Percentiles rank a stretch among this genome's conserved stretches.
These are phyloP conservation scores for Phaeosphaeria sp. DNA, from an alignment of 2,329 filamentous ascomycete species.

Conservation along the genomic window DNA sequence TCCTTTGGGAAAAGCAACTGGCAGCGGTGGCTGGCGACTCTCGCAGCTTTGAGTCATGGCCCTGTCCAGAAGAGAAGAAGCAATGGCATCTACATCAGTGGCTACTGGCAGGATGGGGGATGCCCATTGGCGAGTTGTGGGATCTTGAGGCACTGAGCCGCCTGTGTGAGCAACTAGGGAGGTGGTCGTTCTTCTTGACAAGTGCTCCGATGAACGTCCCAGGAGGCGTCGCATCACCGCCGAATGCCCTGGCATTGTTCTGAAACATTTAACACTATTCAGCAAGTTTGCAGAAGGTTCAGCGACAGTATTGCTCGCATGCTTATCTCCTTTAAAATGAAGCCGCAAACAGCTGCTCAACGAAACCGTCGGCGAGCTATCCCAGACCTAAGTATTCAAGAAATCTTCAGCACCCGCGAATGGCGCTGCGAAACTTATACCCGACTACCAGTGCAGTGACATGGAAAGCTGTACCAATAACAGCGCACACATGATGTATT, in stretches of 20 bases:
- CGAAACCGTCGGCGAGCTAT: too few species aligned
- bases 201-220: slow-evolving; percentile 62
- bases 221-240: slow-evolving; percentile 31
- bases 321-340: too few species aligned
- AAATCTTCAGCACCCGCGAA: too few species aligned
- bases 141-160: slow-evolving; percentile 55
- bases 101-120: slow-evolving; percentile 13
- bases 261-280: too few species aligned
- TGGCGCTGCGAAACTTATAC: too few species aligned
- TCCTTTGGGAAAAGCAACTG: slow-evolving; percentile 29
- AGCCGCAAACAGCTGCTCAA: too few species aligned
- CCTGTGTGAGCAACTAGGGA: slow-evolving; percentile 58
- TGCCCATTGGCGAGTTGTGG: slow-evolving; percentile 23
- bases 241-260: slow-evolving; percentile 9
- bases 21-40: slow-evolving; percentile 34
- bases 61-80: neutral
- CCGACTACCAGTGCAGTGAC: too few species aligned
- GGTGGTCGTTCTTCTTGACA: slow-evolving; percentile 65
- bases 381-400: too few species aligned
- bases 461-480: too few species aligned
- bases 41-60: slow-evolving; percentile 36
- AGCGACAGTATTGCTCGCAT: too few species aligned
- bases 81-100: slow-evolving; percentile 17
- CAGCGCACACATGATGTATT: too few species aligned
- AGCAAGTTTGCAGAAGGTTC: too few species aligned